Percentiles rank a stretch among this genome's conserved stretches.
phyloP scores from a whole-genome alignment of 2,329 filamentous ascomycete genomes.

The Claviceps digitariae region DNA sequence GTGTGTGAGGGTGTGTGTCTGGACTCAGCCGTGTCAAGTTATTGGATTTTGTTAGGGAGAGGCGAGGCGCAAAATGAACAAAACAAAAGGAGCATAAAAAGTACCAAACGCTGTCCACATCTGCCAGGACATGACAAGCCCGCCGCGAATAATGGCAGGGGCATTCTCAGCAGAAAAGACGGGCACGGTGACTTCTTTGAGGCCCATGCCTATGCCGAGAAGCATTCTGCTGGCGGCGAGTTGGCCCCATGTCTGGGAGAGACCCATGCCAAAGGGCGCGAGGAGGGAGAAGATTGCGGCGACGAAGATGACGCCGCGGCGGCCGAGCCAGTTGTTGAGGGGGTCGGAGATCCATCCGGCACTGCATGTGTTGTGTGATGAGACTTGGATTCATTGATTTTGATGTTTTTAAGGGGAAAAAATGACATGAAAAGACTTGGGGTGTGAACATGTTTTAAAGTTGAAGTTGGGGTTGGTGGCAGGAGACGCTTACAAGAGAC shows the following conservation, averaged over 20 bases:
- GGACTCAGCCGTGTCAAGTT: not conserved
- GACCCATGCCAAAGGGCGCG: conserved; percentile 45
- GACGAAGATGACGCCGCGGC: conserved; percentile 51
- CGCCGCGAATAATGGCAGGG: conserved; percentile 38
- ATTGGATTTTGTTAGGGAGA: no score
- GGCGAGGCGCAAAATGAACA: not conserved
- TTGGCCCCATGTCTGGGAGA: conserved; percentile 45
- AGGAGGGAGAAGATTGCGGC: conserved; percentile 48
- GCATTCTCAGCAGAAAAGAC: conserved; percentile 40
- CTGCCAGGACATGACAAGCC: conserved; percentile 41
- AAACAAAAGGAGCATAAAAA: not conserved
- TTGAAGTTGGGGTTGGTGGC: not conserved
- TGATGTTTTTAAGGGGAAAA: no score
- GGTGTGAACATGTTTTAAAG: not conserved
- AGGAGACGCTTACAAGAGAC: conserved; percentile 23
- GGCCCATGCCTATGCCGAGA: conserved; percentile 47
- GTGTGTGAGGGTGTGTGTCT: not conserved
- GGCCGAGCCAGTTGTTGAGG: conserved; percentile 42
- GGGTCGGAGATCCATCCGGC: conserved; percentile 51
- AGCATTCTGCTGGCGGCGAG: conserved; percentile 37
- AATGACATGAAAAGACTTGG: not conserved
- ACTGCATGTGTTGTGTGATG: conserved; percentile 12
- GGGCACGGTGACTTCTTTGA: conserved; percentile 34
- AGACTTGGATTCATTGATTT: not conserved
- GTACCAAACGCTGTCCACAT: conserved; percentile 21